Percentiles rank a stretch among this genome's conserved stretches.
phyloP scores from a whole-genome alignment of 1,139 yeast species.

The Spathaspora sp. region DNA sequence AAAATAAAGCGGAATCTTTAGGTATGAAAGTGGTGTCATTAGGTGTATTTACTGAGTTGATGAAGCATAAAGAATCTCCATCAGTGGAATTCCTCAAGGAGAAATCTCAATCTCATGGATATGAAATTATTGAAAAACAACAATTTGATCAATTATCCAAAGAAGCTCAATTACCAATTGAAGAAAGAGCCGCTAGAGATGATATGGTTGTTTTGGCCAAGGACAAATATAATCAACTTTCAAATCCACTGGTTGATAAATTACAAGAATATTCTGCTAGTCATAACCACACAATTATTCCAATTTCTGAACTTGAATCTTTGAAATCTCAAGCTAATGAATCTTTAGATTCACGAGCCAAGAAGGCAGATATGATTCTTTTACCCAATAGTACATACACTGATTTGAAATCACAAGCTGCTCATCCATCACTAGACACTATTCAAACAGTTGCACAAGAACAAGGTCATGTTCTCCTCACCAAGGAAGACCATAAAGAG shows the following conservation, averaged over 20 bases:
- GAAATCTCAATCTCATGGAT: constrained; percentile 18
- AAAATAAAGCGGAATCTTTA: constrained; percentile 18
- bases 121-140: constrained; percentile 10
- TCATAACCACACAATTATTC: constrained; percentile 19
- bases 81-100: constrained; percentile 21
- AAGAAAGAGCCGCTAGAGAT: constrained; percentile 19
- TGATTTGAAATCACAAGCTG: constrained; percentile 16
- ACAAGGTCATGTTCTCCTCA: constrained; percentile 13
- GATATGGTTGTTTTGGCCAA: constrained; percentile 18
- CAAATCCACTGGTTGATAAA: constrained; percentile 23
- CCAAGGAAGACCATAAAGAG: constrained; percentile 5
- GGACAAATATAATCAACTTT: constrained; percentile 17
- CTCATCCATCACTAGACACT: constrained; percentile 19
- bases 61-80: constrained; percentile 23
- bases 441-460: constrained; percentile 19
- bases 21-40: constrained; percentile 17
- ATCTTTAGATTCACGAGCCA: constrained; percentile 17
- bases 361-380: constrained; percentile 14
- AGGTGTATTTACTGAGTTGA: constrained; percentile 16
- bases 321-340: constrained; percentile 17
- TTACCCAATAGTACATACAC: constrained; percentile 22
- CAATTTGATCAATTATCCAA: constrained; percentile 13
- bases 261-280: constrained; percentile 19
- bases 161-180: constrained; percentile 15
- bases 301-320: constrained; percentile 14